Base-by-base conservation (phyloP, 345 rosid genomes). In the Erodium maritimum region DNA sequence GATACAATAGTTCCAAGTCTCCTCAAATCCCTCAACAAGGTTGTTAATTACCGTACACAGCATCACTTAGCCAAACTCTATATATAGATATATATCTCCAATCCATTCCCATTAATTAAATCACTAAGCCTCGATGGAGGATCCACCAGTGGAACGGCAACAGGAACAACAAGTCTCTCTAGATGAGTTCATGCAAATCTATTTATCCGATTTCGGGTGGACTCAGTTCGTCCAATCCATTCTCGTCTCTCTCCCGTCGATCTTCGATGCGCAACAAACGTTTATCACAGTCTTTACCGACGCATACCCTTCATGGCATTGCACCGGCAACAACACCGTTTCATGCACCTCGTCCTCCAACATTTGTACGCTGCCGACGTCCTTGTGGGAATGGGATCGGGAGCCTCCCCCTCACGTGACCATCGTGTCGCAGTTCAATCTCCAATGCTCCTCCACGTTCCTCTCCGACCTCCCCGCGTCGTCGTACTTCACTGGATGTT, bases 231-330 rank as follows among this genome's bases (percentile, higher is more conserved):
- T 75, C 5, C 91, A 85, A 66, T 73, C 79, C 19, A 12, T 71
- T 5, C 68, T 85, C 22, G 88, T 85, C 12, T 82, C 93, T 0
- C 56, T 75, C 56, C 66, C 88, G 4, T 68, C 77, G 54, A 45
- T 75, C 21, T 85, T 85, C 62, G 88, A 82, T 52, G 88, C 82
- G 5, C 88, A 85, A 48, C 93, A 85, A 54, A 75, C 88, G 0
- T 82, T 85, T 67, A 70, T 85, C 22, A 76, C 74, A 29, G 77
- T 82, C 21, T 82, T 78, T 69, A 75, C 91, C 1, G 91, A 85
- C 55, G 67, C 74, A 0, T 72, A 67, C 52, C 84, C 91, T 0
- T 23, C 75, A 1, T 82, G 83, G 87, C 87, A 74, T 69, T 84
- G 87, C 68, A 62, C 57, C 6, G 60, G 52, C 18, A 46, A 29